A percentile compares a stretch with the other conserved stretches of the same genome.
phyloP scores from a whole-genome alignment of 441 rosid species.

The Theobroma grandiflorum region DNA sequence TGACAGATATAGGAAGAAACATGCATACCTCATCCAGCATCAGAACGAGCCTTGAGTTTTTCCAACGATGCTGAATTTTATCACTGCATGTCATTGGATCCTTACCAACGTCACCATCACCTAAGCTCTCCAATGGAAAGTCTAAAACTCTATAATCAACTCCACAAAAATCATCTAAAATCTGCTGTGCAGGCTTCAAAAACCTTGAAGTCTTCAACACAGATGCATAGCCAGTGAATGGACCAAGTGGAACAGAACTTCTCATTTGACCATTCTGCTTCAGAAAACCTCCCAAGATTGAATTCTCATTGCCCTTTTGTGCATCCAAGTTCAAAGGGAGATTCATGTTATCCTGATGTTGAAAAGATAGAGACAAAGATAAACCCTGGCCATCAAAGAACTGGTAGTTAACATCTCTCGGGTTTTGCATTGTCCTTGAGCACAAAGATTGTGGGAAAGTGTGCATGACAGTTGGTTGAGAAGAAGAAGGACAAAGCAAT shows the following conservation, averaged over 20 bases:
- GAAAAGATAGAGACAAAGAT: slow-evolving; percentile 34
- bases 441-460: not conserved
- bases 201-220: slow-evolving; percentile 82
- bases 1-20: not conserved
- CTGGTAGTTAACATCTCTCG: not conserved
- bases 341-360: slow-evolving; percentile 15
- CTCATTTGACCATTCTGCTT: not conserved
- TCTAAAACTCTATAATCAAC: slow-evolving; percentile 21
- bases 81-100: slow-evolving; percentile 28
- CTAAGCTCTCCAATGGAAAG: slow-evolving; percentile 23
- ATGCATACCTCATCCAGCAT: slow-evolving; percentile 54
- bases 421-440: not conserved
- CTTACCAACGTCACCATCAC: slow-evolving; percentile 24
- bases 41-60: slow-evolving; percentile 44
- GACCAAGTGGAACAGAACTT: slow-evolving; percentile 56
- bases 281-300: not conserved
- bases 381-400: slow-evolving; percentile 14
- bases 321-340: slow-evolving; percentile 8
- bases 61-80: slow-evolving; percentile 37
- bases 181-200: slow-evolving; percentile 76
- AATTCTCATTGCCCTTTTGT: not conserved
- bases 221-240: slow-evolving; percentile 87
- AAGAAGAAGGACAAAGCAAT: not conserved
- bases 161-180: slow-evolving; percentile 32
- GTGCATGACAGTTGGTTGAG: not conserved